Evolutionary conservation across 495 filamentous ascomycete species (phyloP), one percentile per base, ranked within the genome.

Genomic region (Talaromyces thailandensis): DNA sequence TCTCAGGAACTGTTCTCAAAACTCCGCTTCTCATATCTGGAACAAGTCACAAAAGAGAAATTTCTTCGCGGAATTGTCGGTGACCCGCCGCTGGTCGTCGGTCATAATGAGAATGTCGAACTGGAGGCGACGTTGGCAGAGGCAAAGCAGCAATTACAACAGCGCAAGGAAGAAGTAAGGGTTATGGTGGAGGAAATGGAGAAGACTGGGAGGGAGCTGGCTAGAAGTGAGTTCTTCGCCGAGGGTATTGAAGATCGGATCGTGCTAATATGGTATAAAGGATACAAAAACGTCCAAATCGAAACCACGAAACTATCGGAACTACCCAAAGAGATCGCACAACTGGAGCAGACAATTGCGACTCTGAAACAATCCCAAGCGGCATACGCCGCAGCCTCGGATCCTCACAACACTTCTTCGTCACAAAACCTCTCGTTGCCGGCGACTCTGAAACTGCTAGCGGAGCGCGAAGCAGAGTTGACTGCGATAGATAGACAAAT

Each of bases 11-110:
- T 98, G 29, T 98, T 97, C 74, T 88, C 91, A 48, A 97, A 97
- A 75, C 83, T 98, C 28, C 91, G 92, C 70, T 98, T 98, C 79
- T 95, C 90, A 66, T 98, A 83, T 68, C 69, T 76, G 62, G 72
- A 76, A 62, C 77, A 95, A 86, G 95, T 96, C 71, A 95, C 88
- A 71, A 96, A 97, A 80, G 93, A 98, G 66, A 94, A 97, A 73
- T 84, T 88, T 67, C 83, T 96, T 61, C 94, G 95, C 76, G 90
- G 91, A 64, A 96, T 97, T 76, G 91, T 93, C 18, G 89, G 88
- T 65, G 91, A 97, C 61, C 90, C 92, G 37, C 93, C 92, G 1
- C 79, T 91, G 14, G 86, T 96, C 45, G 88, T 96, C 61, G 88
- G 87, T 16, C 82, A 87, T 50, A 81, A 87, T 66, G 92, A 96